A percentile compares a stretch with the other conserved stretches of the same genome.
Conservation (phyloP, 768 basidiomycete species). For the Lactifluus rugatus region DNA sequence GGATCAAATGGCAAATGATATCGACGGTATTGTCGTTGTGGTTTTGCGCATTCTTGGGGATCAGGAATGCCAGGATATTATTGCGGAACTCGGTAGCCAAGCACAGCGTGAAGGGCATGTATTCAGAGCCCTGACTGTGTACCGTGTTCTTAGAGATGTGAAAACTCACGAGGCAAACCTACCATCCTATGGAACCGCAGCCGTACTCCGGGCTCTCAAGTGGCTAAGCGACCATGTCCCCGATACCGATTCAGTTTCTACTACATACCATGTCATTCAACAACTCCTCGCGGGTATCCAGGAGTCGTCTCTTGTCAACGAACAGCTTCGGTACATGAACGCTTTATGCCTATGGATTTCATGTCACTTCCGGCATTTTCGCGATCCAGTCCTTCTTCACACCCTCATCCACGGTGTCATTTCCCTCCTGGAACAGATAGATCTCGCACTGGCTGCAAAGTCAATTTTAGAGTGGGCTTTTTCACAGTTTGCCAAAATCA, state of each 20-base stretch:
- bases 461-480: constrained; percentile 77
- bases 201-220: constrained; percentile 44
- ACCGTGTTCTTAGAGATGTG: constrained; percentile 41
- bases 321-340: constrained; percentile 69
- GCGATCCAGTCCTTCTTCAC: constrained; percentile 51
- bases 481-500: constrained; percentile 34
- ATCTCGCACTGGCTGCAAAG: constrained; percentile 59
- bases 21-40: constrained; percentile 48
- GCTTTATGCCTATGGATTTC: constrained; percentile 68
- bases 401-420: constrained; percentile 58
- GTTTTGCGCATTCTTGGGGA: constrained; percentile 59
- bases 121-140: constrained; percentile 44
- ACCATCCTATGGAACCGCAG: constrained; percentile 43
- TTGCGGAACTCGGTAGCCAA: constrained; percentile 34
- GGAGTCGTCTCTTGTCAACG: constrained; percentile 64
- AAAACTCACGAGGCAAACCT: constrained; percentile 54
- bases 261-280: constrained; percentile 70
- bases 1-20: constrained; percentile 32
- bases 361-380: constrained; percentile 44
- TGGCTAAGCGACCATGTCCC: constrained; percentile 46
- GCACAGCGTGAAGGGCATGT: constrained; percentile 31
- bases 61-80: constrained; percentile 55
- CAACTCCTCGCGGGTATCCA: constrained; percentile 61
- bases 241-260: constrained; percentile 39
- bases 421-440: constrained; percentile 54